Percentiles rank a stretch among this genome's conserved stretches.
Evolutionary conservation across 148 eudicot genomes (phyloP).

Genomic region (Salicornia ramosissima): DNA sequence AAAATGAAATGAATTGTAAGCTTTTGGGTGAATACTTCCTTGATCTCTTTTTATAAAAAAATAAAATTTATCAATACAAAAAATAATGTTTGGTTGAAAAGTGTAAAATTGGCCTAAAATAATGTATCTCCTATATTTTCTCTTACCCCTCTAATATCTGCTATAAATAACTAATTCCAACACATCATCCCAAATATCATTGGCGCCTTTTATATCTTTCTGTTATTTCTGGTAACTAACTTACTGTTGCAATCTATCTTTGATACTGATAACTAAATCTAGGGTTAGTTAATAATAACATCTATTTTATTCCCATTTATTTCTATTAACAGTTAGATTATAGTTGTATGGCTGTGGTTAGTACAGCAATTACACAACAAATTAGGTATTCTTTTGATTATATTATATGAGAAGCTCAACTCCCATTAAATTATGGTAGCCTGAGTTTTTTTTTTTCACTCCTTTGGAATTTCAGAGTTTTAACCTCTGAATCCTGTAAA

Average conservation of each 20-base stretch:
- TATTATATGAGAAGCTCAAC: constrained; percentile 3
- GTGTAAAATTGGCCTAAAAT: too few relatives aligned
- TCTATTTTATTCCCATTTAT: background rate
- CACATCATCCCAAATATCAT: background rate
- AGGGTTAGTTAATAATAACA: background rate
- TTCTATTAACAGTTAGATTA: background rate
- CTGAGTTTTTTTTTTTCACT: background rate
- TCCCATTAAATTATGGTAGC: background rate
- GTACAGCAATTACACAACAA: background rate
- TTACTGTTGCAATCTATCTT: background rate
- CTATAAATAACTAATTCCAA: background rate
- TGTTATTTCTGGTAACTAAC: background rate
- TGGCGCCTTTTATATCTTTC: background rate
- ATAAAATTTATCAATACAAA: too few relatives aligned
- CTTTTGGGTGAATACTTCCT: too few relatives aligned
- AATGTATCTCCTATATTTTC: too few relatives aligned
- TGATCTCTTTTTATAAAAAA: too few relatives aligned
- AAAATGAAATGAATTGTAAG: too few relatives aligned
- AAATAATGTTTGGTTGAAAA: too few relatives aligned
- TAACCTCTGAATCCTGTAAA: constrained; percentile 14
- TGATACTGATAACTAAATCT: background rate
- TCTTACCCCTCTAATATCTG: too few relatives aligned
- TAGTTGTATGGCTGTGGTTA: background rate
- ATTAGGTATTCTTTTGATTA: background rate
- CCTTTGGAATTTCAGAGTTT: constrained; percentile 7